A percentile compares a stretch with the other conserved stretches of the same genome.
phyloP scores from a whole-genome alignment of 306 rosid genomes.

The Vigna reflexopilosa region DNA sequence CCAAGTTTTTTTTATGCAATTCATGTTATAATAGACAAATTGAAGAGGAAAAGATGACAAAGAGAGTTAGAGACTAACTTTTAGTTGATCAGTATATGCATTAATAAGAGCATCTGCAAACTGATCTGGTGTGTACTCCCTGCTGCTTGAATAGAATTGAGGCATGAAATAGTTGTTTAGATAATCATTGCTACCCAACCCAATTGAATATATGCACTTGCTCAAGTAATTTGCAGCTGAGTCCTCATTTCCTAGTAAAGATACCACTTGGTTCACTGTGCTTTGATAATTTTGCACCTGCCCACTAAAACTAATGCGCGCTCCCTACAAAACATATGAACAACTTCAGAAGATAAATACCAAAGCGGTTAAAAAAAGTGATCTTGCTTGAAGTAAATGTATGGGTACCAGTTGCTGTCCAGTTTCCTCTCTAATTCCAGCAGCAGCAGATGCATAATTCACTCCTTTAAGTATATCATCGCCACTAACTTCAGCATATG shows the following conservation, averaged over 20 bases:
- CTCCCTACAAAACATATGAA: slow-evolving; percentile 64
- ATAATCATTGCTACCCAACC: slow-evolving; percentile 94
- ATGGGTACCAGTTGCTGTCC: slow-evolving; percentile 78
- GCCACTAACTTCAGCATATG: slow-evolving; percentile 62
- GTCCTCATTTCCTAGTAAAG: slow-evolving; percentile 68
- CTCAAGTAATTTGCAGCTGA: slow-evolving; percentile 72
- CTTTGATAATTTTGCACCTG: slow-evolving; percentile 77
- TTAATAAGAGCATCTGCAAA: slow-evolving; percentile 73
- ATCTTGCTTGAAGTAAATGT: neutral
- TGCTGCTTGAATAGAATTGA: slow-evolving; percentile 59
- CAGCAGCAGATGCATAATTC: slow-evolving; percentile 96
- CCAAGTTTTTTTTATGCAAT: neutral
- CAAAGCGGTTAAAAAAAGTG: neutral
- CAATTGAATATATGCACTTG: slow-evolving; percentile 84
- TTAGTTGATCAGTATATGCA: slow-evolving; percentile 60
- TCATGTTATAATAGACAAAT: neutral
- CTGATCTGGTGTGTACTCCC: slow-evolving; percentile 64
- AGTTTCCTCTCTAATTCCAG: slow-evolving; percentile 97
- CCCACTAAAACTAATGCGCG: slow-evolving; percentile 70
- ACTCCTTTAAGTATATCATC: slow-evolving; percentile 77
- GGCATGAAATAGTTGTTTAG: slow-evolving; percentile 98
- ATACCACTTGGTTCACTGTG: slow-evolving; percentile 77
- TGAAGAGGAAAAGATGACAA: neutral
- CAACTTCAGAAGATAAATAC: neutral
- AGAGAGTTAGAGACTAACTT: slow-evolving; percentile 50